These are phyloP conservation scores for Fonsecaea erecta DNA, from an alignment of 2,329 filamentous ascomycete genomes.

Conservation along the genomic window DNA sequence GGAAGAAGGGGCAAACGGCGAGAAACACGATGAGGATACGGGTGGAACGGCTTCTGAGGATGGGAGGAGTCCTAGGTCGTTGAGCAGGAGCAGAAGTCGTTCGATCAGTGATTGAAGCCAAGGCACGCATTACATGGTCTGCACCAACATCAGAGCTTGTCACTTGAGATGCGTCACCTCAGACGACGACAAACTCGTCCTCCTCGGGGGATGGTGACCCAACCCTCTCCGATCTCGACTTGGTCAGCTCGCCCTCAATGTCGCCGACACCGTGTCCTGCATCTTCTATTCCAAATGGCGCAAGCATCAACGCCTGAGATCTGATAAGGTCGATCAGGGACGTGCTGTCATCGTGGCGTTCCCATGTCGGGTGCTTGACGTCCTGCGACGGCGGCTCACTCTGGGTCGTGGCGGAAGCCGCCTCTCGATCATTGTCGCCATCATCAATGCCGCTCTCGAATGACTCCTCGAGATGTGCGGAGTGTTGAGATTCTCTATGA, in stretches of 20 bases:
- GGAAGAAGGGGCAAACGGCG: conserved; percentile 33
- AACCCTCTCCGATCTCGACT: not conserved
- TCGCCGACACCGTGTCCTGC: not conserved
- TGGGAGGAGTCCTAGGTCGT: conserved; percentile 21
- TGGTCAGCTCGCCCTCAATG: conserved; percentile 6
- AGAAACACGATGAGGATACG: conserved; percentile 62
- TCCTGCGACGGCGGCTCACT: not conserved
- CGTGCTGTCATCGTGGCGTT: conserved; percentile 26
- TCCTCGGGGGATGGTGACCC: conserved; percentile 1
- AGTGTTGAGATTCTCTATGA: not conserved
- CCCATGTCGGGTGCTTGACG: conserved; percentile 33
- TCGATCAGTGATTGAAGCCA: conserved; percentile 31
- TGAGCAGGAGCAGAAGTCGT: conserved; percentile 19
- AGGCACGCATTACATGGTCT: not conserved
- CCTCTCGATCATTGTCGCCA: not conserved
- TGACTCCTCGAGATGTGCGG: not conserved
- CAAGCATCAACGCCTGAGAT: conserved; percentile 25
- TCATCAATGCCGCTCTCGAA: not conserved
- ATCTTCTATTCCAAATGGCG: conserved; percentile 17
- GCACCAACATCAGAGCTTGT: not conserved
- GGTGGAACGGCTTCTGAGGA: conserved; percentile 28
- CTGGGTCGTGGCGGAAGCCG: not conserved
- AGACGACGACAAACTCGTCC: conserved; percentile 24
- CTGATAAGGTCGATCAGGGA: conserved; percentile 35
- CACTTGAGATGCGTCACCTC: not conserved